These are phyloP conservation scores for Bacterosira constricta DNA, from an alignment of 108 stramenopile genomes.

Conservation along the genomic window DNA sequence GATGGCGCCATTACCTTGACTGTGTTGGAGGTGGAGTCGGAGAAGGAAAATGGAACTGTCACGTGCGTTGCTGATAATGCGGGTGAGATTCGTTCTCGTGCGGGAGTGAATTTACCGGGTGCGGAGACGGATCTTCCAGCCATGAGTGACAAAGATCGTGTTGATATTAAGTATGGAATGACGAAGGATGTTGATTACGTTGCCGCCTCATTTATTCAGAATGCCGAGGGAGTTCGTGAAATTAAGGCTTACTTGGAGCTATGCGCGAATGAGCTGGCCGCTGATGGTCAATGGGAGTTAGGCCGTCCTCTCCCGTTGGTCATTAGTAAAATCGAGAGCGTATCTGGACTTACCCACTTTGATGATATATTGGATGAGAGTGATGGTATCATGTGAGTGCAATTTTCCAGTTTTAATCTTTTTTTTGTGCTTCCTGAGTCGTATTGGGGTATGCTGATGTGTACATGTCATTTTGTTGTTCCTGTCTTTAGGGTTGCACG, in stretches of 20 bases:
- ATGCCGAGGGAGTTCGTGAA: constrained; percentile 79
- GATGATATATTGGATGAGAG: constrained; percentile 87
- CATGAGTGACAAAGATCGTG: constrained; percentile 88
- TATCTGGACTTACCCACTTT: constrained; percentile 82
- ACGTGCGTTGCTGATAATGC: constrained; percentile 77
- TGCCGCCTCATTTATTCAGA: constrained; percentile 91
- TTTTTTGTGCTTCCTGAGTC: too few relatives aligned
- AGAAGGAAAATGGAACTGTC: constrained; percentile 57
- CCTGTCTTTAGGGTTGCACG: constrained; percentile 24
- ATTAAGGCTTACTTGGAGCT: constrained; percentile 81
- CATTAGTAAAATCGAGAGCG: constrained; percentile 88
- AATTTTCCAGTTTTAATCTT: too few relatives aligned
- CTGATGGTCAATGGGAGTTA: constrained; percentile 49
- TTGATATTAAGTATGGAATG: constrained; percentile 89
- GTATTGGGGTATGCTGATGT: constrained; percentile 33
- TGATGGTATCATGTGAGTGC: constrained; percentile 90
- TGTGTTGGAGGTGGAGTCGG: constrained; percentile 69
- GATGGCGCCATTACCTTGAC: constrained; percentile 93
- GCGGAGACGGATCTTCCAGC: constrained; percentile 89
- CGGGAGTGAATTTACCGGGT: constrained; percentile 98
- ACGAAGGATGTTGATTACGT: constrained; percentile 91
- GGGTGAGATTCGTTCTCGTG: constrained; percentile 87
- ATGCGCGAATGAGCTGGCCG: constrained; percentile 72
- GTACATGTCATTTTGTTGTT: neutral
- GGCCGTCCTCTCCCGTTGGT: constrained; percentile 73